Base-by-base conservation (phyloP, 1,284 basidiomycete genomes). In the Ganoderma multipileum region DNA sequence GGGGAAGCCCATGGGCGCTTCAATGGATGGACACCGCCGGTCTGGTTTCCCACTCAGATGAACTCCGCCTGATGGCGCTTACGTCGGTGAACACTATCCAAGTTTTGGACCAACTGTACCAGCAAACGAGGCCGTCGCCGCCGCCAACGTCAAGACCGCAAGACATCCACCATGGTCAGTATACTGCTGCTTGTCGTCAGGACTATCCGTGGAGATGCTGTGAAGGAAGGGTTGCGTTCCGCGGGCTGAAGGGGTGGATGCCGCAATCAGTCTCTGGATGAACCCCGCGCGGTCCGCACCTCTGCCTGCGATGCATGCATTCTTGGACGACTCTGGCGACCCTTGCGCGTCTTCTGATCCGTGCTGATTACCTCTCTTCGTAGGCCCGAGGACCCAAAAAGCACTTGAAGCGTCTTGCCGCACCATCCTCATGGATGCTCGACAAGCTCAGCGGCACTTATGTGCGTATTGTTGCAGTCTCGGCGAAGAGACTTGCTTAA, bases 381-480 rank as follows among this genome's bases (percentile, higher is more conserved):
- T 76, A 96, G 95, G 95, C 90, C 81, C 92, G 97, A 84, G 97
- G 97, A 92, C 97, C 97, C 77, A 97, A 96, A 93, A 99, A 99
- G 87, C 97, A 99, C 84, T 90, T 99, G 87, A 98, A 98, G 91
- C 95, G 97, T 81, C 91, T 99, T 76, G 91, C 93, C 77, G 98
- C 98, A 77, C 98, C 98, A 75, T 97, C 95, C 70, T 95, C 95
- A 87, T 99, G 98, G 98, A 98, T 99, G 96, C 90, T 99, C 77
- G 96, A 99, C 90, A 99, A 99, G 87, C 86, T 99, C 80, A 94
- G 95, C 85, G 97, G 97, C 75, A 98, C 96, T 79, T 98, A 98
- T 83, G 95, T 96, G 85, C 83, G 95, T 87, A 65, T 62, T 23
- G 16, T 26, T 58, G 58, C 58, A 26, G 58, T 60, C 58, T 60